Percentiles rank a stretch among this genome's conserved stretches.
Evolutionary conservation across 768 basidiomycete species (phyloP).

Genomic region (Candolleomyces eurysporus): DNA sequence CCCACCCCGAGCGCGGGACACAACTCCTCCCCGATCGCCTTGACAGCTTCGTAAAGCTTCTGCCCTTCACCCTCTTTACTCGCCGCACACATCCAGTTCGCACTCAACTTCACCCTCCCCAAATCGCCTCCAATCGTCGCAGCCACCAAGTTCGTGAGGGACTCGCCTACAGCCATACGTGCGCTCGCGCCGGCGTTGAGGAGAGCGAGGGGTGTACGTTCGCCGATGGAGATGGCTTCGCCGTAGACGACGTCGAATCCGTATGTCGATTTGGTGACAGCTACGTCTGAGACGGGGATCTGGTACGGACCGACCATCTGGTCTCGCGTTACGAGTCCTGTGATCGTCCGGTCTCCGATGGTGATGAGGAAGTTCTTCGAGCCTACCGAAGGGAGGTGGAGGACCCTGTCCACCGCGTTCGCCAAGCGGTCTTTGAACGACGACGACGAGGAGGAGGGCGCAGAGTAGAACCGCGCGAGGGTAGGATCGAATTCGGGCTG

Average conservation of each 20-base stretch:
- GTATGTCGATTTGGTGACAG: constrained; percentile 92
- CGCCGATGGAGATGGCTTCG: constrained; percentile 99
- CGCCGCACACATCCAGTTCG: constrained; percentile 99
- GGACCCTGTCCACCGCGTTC: constrained; percentile 74
- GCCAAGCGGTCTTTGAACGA: constrained; percentile 49
- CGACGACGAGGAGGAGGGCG: constrained; percentile 62
- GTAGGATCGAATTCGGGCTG: constrained; percentile 65
- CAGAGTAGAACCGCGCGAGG: constrained; percentile 66
- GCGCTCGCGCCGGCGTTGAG: constrained; percentile 88
- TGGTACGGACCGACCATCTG: constrained; percentile 99
- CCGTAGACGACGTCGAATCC: constrained; percentile 83
- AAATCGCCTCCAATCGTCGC: constrained; percentile 64
- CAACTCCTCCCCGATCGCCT: constrained; percentile 88
- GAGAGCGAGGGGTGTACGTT: constrained; percentile 90
- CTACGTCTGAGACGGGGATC: constrained; percentile 95
- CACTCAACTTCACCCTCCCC: constrained; percentile 85
- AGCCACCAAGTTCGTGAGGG: constrained; percentile 88
- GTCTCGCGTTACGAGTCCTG: constrained; percentile 91
- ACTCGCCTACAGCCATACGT: constrained; percentile 93
- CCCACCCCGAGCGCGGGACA: constrained; percentile 92
- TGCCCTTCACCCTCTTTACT: constrained; percentile 86
- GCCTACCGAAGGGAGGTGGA: constrained; percentile 88
- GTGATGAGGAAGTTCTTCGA: constrained; percentile 99
- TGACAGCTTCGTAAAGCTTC: constrained; percentile 84
- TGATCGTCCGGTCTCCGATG: constrained; percentile 93